phyloP scores from a whole-genome alignment of 768 basidiomycete species.

The Lactarius hatsudake region DNA sequence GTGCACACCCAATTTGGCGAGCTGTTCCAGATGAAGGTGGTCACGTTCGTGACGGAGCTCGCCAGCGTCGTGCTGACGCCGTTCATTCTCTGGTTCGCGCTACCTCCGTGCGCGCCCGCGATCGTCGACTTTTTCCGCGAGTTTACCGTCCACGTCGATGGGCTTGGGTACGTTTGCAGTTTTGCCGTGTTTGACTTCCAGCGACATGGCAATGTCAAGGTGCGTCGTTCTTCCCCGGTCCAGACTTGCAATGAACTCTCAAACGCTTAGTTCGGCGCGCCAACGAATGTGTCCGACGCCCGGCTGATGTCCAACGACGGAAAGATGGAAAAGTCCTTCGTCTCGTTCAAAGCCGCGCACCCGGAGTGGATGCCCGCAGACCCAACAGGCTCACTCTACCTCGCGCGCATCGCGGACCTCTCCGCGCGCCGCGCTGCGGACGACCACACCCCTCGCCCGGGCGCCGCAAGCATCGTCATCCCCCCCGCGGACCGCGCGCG shows the following conservation, averaged over 20 bases:
- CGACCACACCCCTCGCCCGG: constrained; percentile 15
- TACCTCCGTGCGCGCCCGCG: constrained; percentile 84
- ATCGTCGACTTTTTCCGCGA: constrained; percentile 98
- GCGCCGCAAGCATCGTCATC: not conserved
- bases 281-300: constrained; percentile 61
- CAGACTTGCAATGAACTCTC: not conserved
- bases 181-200: constrained; percentile 99
- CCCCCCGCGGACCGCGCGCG: constrained; percentile 49
- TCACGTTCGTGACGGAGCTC: constrained; percentile 85
- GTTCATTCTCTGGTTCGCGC: constrained; percentile 88
- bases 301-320: constrained; percentile 85
- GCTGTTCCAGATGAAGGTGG: constrained; percentile 90
- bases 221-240: constrained; percentile 33
- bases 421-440: constrained; percentile 17
- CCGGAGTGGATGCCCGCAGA: constrained; percentile 95
- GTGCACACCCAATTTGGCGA: constrained; percentile 90
- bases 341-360: constrained; percentile 94
- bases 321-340: constrained; percentile 99
- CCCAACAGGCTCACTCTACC: constrained; percentile 86
- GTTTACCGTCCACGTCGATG: constrained; percentile 95
- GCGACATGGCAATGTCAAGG: constrained; percentile 89
- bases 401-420: constrained; percentile 68
- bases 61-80: constrained; percentile 91
- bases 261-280: constrained; percentile 75
- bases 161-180: constrained; percentile 94